A percentile compares a stretch with the other conserved stretches of the same genome.
Evolutionary conservation across 371 early-diverging fungal species (phyloP).

Genomic region (Rhizopus delemar): DNA sequence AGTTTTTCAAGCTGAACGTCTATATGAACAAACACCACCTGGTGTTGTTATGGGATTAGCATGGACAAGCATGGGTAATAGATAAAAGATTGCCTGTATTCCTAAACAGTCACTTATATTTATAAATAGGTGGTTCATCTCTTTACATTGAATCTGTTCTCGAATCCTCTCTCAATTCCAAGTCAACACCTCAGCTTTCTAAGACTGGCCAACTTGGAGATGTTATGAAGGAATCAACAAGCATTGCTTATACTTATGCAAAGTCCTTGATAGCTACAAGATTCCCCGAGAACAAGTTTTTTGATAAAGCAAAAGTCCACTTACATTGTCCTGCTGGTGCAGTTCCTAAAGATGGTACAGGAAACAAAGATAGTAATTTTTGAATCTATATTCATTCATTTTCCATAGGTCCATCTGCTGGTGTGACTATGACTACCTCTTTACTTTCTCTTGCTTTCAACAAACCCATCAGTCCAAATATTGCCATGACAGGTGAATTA

Average conservation of each 20-base stretch:
- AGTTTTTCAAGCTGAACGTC: constrained; percentile 83
- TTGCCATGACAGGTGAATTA: constrained; percentile 98
- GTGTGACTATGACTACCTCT: constrained; percentile 93
- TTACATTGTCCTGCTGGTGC: constrained; percentile 98
- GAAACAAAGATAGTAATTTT: not conserved
- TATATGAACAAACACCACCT: constrained; percentile 87
- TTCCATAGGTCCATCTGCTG: constrained; percentile 86
- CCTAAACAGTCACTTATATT: not conserved
- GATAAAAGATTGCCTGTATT: not conserved
- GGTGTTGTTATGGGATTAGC: constrained; percentile 97
- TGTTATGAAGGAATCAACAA: constrained; percentile 97
- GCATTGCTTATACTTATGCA: constrained; percentile 93
- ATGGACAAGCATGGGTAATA: constrained; percentile 90
- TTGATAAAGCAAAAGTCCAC: constrained; percentile 86
- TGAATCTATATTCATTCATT: not conserved
- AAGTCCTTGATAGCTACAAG: constrained; percentile 72
- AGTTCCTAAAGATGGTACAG: constrained; percentile 92
- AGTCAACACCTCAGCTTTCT: constrained; percentile 68
- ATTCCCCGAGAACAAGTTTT: constrained; percentile 87
- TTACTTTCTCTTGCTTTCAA: constrained; percentile 88
- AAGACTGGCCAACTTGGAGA: constrained; percentile 96
- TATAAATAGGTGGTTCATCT: constrained; percentile 78
- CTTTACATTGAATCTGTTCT: constrained; percentile 94
- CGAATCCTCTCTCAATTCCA: constrained; percentile 68
- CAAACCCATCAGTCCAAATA: constrained; percentile 70